Evolutionary conservation across 345 rosid genomes (phyloP).

Genomic region (Cardamine occulta): DNA sequence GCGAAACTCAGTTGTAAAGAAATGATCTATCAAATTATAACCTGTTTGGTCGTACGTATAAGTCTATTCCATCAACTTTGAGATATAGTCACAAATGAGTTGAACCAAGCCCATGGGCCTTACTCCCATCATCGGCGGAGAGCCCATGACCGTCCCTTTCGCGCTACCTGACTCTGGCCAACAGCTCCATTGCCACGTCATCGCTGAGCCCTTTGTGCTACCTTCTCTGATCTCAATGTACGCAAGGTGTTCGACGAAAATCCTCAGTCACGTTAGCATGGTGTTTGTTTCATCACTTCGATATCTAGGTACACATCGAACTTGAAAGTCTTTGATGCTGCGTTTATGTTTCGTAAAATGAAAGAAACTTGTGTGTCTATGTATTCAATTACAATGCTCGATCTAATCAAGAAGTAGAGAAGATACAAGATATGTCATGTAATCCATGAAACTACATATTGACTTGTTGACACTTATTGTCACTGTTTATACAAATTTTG

Average conservation of each 20-base stretch:
- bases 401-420: conserved; percentile 43
- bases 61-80: not conserved
- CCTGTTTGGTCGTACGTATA: conserved; percentile 25
- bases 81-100: not conserved
- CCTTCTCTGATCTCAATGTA: conserved; percentile 71
- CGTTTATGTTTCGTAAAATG: conserved; percentile 60
- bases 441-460: conserved; percentile 14
- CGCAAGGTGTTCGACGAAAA: conserved; percentile 74
- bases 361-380: conserved; percentile 52
- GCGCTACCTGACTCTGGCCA: conserved; percentile 59
- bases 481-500: conserved; percentile 1
- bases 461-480: conserved; percentile 2
- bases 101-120: conserved; percentile 30
- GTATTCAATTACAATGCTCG: conserved; percentile 68
- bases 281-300: conserved; percentile 73
- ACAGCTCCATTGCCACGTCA: conserved; percentile 71
- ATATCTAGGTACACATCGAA: conserved; percentile 68
- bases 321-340: conserved; percentile 47
- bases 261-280: conserved; percentile 46
- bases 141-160: conserved; percentile 46
- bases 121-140: not conserved
- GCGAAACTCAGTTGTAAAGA: not conserved
- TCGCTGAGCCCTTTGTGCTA: conserved; percentile 71
- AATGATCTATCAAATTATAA: conserved; percentile 13
- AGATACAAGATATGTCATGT: not conserved